These are phyloP conservation scores for Sclerotinia sclerotiorum DNA, from an alignment of 2,329 filamentous ascomycete species.

Conservation along the genomic window DNA sequence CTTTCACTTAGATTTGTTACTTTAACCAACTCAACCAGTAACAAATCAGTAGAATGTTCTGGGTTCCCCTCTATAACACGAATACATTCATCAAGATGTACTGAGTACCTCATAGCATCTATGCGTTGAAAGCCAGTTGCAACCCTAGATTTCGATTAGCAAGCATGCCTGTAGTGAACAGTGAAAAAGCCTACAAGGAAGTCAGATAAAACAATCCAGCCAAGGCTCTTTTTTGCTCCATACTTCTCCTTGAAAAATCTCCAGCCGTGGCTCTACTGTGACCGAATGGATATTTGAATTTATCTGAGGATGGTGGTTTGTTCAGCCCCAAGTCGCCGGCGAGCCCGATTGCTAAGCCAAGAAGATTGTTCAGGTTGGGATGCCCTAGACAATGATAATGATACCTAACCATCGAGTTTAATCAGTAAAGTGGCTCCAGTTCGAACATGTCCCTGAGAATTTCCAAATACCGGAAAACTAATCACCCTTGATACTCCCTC, in stretches of 20 bases:
- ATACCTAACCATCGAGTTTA: conserved; percentile 7
- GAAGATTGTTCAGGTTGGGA: conserved; percentile 20
- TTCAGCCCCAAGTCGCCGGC: conserved; percentile 9
- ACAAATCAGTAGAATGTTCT: conserved; percentile 9
- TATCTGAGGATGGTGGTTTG: conserved; percentile 12
- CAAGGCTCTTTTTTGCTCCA: conserved; percentile 15
- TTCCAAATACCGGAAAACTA: background rate
- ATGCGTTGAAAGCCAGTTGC: conserved; percentile 12
- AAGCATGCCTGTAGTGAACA: background rate
- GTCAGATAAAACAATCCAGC: conserved; percentile 21
- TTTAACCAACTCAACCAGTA: conserved; percentile 14
- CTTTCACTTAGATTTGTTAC: conserved; percentile 5
- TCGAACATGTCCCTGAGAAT: background rate
- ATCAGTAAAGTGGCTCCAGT: background rate
- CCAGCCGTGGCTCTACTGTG: background rate
- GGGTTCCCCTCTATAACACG: background rate
- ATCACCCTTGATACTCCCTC: too few species aligned
- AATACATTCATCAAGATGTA: conserved; percentile 15
- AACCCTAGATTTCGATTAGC: background rate
- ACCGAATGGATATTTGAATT: conserved; percentile 13
- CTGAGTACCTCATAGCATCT: conserved; percentile 19
- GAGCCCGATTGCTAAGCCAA: conserved; percentile 9
- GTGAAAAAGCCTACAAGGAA: background rate
- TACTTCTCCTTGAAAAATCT: conserved; percentile 9
- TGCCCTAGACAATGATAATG: conserved; percentile 22